Conservation (phyloP, 202 grass and related monocot genomes). For the Digitaria exilis region DNA sequence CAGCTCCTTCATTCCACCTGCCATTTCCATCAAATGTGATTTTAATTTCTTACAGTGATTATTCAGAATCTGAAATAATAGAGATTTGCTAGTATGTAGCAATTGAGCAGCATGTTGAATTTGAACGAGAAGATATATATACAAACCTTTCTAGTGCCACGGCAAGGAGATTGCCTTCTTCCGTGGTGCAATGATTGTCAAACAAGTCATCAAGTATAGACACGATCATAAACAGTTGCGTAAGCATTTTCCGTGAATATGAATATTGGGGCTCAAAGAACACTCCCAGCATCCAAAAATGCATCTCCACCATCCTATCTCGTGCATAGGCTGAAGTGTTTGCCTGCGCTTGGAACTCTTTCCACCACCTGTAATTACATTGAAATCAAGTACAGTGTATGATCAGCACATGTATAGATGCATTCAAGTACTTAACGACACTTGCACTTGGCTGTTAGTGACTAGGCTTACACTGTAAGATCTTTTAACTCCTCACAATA, state of each 20-base stretch:
- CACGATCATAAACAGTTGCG: not conserved
- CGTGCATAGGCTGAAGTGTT: not conserved
- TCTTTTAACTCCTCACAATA: conserved; percentile 44
- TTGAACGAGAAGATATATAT: not conserved
- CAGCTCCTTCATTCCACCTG: conserved; percentile 46
- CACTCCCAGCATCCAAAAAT: conserved; percentile 32
- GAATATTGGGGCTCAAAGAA: conserved; percentile 26
- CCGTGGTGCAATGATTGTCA: not conserved
- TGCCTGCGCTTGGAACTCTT: not conserved
- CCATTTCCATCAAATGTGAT: not conserved
- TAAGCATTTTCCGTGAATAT: not conserved
- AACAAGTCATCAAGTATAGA: not conserved
- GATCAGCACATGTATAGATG: no score
- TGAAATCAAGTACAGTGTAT: no score
- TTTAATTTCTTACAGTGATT: not conserved
- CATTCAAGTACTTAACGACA: not conserved
- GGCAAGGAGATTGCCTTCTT: not conserved
- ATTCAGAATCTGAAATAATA: not conserved
- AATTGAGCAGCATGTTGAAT: not conserved
- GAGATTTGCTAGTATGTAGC: not conserved
- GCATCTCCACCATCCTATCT: conserved; percentile 29
- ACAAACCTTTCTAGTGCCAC: not conserved
- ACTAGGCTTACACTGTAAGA: conserved; percentile 23
- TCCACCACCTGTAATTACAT: conserved; percentile 41
- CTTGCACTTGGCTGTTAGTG: not conserved